phyloP scores from a whole-genome alignment of 306 rosid species.

The Begonia masoniana region DNA sequence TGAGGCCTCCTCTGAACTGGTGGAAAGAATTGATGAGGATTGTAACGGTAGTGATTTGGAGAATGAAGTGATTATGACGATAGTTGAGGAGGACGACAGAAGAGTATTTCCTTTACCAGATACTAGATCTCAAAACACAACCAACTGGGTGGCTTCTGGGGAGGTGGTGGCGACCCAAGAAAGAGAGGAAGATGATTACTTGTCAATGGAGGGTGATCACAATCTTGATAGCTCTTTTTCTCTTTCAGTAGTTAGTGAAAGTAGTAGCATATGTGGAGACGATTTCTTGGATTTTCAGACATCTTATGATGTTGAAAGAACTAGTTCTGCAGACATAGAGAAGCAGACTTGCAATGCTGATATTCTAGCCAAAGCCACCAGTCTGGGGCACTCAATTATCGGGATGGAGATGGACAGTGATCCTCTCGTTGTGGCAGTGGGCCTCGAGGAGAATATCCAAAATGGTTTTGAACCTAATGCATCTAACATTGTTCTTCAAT shows the following conservation, averaged over 20 bases:
- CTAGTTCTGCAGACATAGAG: constrained; percentile 25
- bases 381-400: neutral
- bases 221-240: constrained; percentile 57
- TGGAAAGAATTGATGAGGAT: constrained; percentile 20
- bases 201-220: constrained; percentile 60
- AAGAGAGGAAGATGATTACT: constrained; percentile 59
- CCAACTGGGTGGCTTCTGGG: constrained; percentile 21
- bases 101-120: neutral
- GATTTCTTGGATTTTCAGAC: constrained; percentile 46
- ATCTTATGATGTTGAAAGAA: constrained; percentile 30
- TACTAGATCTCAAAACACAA: neutral
- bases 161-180: constrained; percentile 23
- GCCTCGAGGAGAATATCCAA: constrained; percentile 28
- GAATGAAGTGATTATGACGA: constrained; percentile 24
- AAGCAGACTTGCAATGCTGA: constrained; percentile 25
- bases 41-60: constrained; percentile 26
- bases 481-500: neutral
- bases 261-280: constrained; percentile 59
- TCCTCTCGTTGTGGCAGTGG: neutral
- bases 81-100: constrained; percentile 21
- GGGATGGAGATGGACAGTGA: neutral
- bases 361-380: constrained; percentile 27
- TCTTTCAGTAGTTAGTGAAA: constrained; percentile 58
- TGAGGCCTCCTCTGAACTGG: neutral
- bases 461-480: neutral